A percentile compares a stretch with the other conserved stretches of the same genome.
Evolutionary conservation across 495 filamentous ascomycete genomes (phyloP).

Genomic region (Letharia columbiana): DNA sequence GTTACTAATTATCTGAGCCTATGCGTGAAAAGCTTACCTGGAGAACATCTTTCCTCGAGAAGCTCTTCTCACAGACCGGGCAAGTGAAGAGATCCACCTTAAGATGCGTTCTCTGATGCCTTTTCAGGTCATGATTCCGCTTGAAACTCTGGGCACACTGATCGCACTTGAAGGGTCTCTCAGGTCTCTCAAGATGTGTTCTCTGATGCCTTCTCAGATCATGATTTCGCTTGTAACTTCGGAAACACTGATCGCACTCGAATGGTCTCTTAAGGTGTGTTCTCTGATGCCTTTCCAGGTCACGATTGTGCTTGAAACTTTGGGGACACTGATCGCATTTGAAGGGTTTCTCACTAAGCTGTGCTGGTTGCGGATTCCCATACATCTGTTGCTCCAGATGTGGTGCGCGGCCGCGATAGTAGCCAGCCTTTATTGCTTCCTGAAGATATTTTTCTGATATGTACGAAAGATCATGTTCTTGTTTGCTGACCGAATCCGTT

Average conservation of each 20-base stretch:
- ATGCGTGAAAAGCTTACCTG: constrained; percentile 54
- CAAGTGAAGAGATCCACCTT: constrained; percentile 94
- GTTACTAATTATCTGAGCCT: constrained; percentile 3
- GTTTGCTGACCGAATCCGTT: constrained; percentile 60
- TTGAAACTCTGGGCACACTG: constrained; percentile 50
- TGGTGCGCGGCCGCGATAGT: constrained; percentile 49
- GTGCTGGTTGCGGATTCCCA: constrained; percentile 39
- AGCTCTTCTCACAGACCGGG: constrained; percentile 85
- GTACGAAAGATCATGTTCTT: constrained; percentile 30
- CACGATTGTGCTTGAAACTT: constrained; percentile 92
- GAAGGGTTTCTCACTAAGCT: constrained; percentile 74
- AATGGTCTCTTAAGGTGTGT: too few species aligned
- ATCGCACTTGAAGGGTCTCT: constrained; percentile 27
- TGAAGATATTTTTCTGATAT: too few species aligned
- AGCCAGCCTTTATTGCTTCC: constrained; percentile 36
- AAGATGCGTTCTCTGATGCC: constrained; percentile 89
- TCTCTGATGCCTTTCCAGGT: constrained; percentile 82
- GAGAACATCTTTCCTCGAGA: constrained; percentile 88
- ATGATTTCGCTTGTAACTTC: too few species aligned
- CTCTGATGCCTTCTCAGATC: too few species aligned
- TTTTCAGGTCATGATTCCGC: constrained; percentile 90
- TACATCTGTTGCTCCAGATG: constrained; percentile 45
- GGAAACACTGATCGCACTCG: too few species aligned
- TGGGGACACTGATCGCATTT: constrained; percentile 88
- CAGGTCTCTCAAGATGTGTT: constrained; percentile 25